Conservation (phyloP, 768 basidiomycete species). For the Serendipita sp. region DNA sequence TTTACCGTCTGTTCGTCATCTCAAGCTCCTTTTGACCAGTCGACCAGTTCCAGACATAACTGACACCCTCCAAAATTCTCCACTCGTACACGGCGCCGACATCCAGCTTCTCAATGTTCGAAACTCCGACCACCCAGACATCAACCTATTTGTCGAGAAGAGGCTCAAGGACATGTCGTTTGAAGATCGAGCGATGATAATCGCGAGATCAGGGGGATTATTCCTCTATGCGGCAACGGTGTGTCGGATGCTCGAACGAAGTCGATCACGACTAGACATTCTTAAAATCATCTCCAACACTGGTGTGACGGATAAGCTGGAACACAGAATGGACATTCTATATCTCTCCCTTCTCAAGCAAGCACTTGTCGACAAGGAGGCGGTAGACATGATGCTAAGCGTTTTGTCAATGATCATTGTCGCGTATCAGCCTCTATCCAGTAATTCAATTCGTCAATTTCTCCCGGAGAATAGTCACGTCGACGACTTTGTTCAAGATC, state of each 20-base stretch:
- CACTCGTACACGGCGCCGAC: neutral
- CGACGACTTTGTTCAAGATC: slow-evolving; percentile 1
- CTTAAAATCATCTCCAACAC: neutral
- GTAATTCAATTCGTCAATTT: neutral
- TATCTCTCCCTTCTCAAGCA: neutral
- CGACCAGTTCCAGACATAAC: neutral
- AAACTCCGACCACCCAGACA: neutral
- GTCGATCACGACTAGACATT: neutral
- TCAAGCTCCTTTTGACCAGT: neutral
- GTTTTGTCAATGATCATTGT: neutral
- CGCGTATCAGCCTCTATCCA: neutral
- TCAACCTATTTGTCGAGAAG: neutral
- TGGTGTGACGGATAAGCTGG: neutral
- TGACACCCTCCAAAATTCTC: neutral
- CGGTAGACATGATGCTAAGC: neutral
- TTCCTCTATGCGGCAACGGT: neutral
- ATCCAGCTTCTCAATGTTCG: neutral
- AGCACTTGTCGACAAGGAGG: neutral
- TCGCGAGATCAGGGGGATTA: neutral
- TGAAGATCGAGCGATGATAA: neutral
- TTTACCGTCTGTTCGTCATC: neutral
- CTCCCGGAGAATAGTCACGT: neutral
- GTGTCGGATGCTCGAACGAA: neutral
- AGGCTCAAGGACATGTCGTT: neutral
- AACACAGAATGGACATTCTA: neutral